phyloP scores from a whole-genome alignment of 2,329 filamentous ascomycete genomes.

The Knufia fluminis region DNA sequence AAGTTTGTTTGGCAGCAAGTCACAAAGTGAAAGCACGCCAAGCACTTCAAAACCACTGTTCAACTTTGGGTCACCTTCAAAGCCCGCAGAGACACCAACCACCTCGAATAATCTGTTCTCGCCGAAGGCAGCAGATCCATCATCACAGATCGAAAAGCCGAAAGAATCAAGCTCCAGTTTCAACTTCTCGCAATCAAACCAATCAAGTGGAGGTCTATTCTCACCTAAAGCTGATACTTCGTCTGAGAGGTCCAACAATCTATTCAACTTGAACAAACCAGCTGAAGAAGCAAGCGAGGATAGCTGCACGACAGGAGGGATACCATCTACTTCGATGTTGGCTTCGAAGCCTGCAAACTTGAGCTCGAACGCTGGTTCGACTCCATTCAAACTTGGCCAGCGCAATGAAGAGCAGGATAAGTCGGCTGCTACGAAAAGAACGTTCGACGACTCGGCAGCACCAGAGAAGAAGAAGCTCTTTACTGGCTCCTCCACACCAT shows the following conservation, averaged over 20 bases:
- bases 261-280: constrained; percentile 8
- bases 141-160: background rate
- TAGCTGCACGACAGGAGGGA: background rate
- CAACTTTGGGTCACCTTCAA: constrained; percentile 11
- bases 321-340: constrained; percentile 3
- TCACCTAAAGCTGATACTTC: background rate
- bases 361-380: constrained; percentile 4
- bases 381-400: constrained; percentile 6
- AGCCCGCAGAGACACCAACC: background rate
- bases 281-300: constrained; percentile 9
- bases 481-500: background rate
- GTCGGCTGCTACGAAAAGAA: constrained; percentile 1
- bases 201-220: constrained; percentile 6
- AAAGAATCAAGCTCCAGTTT: background rate
- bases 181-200: background rate
- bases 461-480: constrained; percentile 9
- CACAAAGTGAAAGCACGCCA: background rate
- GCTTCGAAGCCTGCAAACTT: background rate
- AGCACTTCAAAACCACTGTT: constrained; percentile 10
- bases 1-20: constrained; percentile 1
- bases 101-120: background rate
- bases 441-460: background rate
- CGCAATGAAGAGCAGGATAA: background rate
- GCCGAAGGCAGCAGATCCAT: background rate
- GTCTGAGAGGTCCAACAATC: background rate